Conservation (phyloP, 2,329 filamentous ascomycete genomes). For the Thielaviopsis punctulata region DNA sequence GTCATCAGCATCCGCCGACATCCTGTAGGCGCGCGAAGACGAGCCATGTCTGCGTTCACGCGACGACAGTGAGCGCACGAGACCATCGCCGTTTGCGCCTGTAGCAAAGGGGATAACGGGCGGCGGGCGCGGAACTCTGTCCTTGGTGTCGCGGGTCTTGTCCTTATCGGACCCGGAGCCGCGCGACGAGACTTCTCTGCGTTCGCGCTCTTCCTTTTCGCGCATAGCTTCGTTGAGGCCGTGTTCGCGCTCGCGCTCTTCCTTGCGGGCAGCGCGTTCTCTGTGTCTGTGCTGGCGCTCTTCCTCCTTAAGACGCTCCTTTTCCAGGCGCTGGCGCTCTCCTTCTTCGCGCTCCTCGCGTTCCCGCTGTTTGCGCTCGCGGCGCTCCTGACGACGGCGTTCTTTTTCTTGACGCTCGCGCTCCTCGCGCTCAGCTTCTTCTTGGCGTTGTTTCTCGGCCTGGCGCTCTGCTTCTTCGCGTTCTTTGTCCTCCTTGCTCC, state of each 20-base stretch:
- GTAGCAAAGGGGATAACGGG: slow-evolving; percentile 35
- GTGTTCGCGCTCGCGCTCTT: slow-evolving; percentile 6
- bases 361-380: slow-evolving; percentile 15
- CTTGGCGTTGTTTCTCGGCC: slow-evolving; percentile 20
- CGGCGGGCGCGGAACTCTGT: slow-evolving; percentile 32
- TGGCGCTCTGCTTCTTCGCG: slow-evolving; percentile 40
- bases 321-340: slow-evolving; percentile 21
- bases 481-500: slow-evolving; percentile 19
- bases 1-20: slow-evolving; percentile 40
- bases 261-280: slow-evolving; percentile 4
- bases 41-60: slow-evolving; percentile 43
- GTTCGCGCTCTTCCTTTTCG: slow-evolving; percentile 43
- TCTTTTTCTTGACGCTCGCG: slow-evolving; percentile 42
- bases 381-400: slow-evolving; percentile 14
- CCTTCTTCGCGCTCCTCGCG: slow-evolving; percentile 21
- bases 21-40: slow-evolving; percentile 44
- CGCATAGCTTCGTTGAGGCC: neutral
- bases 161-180: slow-evolving; percentile 18
- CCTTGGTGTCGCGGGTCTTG: slow-evolving; percentile 20
- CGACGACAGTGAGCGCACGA: slow-evolving; percentile 52
- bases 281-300: slow-evolving; percentile 4
- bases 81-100: slow-evolving; percentile 20
- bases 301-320: slow-evolving; percentile 7
- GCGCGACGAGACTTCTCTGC: slow-evolving; percentile 12
- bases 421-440: slow-evolving; percentile 23